phyloP scores from a whole-genome alignment of 1,284 basidiomycete genomes.

The Crucibulum cyathiforme region DNA sequence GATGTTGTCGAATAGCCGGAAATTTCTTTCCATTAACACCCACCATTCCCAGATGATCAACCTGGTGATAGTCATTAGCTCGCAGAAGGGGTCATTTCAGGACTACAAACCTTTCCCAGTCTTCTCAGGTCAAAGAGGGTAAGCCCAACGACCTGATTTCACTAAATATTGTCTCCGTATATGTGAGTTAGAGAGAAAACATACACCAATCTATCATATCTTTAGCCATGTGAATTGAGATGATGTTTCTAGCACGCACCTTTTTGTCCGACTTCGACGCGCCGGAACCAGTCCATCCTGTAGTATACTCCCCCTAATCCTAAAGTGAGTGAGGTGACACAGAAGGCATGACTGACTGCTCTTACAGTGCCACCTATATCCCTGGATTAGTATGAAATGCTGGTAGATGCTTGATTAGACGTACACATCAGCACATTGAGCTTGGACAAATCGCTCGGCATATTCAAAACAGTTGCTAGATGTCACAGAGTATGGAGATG shows the following conservation, averaged over 20 bases:
- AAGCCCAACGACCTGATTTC: slow-evolving; percentile 80
- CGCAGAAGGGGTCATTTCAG: background rate
- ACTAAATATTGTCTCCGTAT: slow-evolving; percentile 1
- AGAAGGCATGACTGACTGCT: slow-evolving; percentile 22
- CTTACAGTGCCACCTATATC: slow-evolving; percentile 66
- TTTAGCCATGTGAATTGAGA: background rate
- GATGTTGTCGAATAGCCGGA: slow-evolving; percentile 81
- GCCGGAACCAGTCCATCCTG: slow-evolving; percentile 90
- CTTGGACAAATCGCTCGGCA: slow-evolving; percentile 50
- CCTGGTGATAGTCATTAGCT: slow-evolving; percentile 40
- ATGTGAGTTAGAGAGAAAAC: slow-evolving; percentile 23
- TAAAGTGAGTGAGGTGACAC: background rate
- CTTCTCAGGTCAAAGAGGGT: slow-evolving; percentile 91
- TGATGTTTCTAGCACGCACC: slow-evolving; percentile 43
- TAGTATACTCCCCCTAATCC: slow-evolving; percentile 85
- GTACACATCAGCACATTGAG: slow-evolving; percentile 80
- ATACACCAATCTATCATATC: slow-evolving; percentile 66
- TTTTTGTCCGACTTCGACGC: slow-evolving; percentile 95
- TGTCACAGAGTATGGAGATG: no score
- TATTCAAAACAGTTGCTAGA: slow-evolving; percentile 16
- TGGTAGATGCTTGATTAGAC: slow-evolving; percentile 20
- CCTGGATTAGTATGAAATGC: background rate
- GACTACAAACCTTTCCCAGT: slow-evolving; percentile 71
- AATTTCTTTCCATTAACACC: slow-evolving; percentile 87
- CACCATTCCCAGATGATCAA: slow-evolving; percentile 80